phyloP scores from a whole-genome alignment of 495 filamentous ascomycete species.

The Clohesyomyces aquaticus region DNA sequence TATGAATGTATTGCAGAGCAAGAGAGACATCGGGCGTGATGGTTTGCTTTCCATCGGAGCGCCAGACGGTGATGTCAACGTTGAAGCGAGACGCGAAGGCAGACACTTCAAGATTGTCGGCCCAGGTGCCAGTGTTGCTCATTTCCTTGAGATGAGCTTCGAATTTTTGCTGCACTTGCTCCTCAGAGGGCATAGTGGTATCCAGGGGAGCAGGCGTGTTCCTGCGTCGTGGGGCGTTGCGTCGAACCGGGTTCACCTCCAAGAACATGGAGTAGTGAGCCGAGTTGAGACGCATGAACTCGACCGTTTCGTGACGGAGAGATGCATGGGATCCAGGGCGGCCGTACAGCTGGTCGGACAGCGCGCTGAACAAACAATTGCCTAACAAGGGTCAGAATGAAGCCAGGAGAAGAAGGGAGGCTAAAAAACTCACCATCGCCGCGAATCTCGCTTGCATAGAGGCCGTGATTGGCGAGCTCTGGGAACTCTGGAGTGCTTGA shows the following conservation, averaged over 20 bases:
- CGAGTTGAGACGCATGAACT: constrained; percentile 64
- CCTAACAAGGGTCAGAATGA: constrained; percentile 49
- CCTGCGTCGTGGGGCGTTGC: constrained; percentile 66
- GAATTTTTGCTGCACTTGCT: constrained; percentile 66
- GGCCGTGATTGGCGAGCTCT: constrained; percentile 52
- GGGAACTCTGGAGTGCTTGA: constrained; percentile 54
- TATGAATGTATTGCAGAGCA: background rate
- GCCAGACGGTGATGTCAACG: constrained; percentile 68
- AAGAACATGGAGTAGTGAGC: constrained; percentile 71
- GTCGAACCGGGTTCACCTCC: constrained; percentile 58
- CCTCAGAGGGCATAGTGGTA: constrained; percentile 50
- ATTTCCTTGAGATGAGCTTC: constrained; percentile 64
- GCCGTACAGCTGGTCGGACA: constrained; percentile 75
- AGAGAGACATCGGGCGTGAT: constrained; percentile 28
- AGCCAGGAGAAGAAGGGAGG: background rate
- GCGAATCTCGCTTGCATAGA: constrained; percentile 56
- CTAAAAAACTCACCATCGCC: constrained; percentile 55
- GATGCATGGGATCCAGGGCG: constrained; percentile 60
- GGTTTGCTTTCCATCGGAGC: constrained; percentile 52
- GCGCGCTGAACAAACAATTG: constrained; percentile 77
- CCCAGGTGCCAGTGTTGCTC: constrained; percentile 66
- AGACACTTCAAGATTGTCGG: constrained; percentile 71
- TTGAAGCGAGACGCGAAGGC: constrained; percentile 68
- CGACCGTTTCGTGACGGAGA: constrained; percentile 64
- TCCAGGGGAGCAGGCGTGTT: constrained; percentile 51